Percentiles rank a stretch among this genome's conserved stretches.
Evolutionary conservation across 108 stramenopile genomes (phyloP).

Genomic region (Nannochloropsis salina): DNA sequence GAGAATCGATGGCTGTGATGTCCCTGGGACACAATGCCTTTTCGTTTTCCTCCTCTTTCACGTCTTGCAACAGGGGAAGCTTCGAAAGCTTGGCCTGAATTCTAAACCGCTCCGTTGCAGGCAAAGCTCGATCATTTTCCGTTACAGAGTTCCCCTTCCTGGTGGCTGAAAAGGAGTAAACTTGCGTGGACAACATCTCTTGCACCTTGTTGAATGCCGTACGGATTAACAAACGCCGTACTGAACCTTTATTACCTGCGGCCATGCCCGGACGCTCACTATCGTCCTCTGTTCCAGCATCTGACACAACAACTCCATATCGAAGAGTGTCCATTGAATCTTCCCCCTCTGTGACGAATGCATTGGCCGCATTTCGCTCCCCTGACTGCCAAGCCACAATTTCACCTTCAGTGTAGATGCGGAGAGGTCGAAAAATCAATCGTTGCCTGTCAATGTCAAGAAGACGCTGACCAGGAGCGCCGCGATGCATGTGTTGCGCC

Average conservation of each 20-base stretch:
- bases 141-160: not conserved
- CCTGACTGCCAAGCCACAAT: not conserved
- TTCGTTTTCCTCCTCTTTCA: not conserved
- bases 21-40: not conserved
- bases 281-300: not conserved
- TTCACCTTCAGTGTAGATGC: not conserved
- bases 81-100: not conserved
- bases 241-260: not conserved
- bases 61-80: not conserved
- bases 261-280: not conserved
- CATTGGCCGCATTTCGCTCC: not conserved
- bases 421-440: not conserved
- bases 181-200: conserved; percentile 4
- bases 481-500: not conserved
- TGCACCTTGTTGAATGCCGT: not conserved
- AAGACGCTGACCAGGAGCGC: not conserved
- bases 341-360: too few relatives aligned
- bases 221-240: not conserved
- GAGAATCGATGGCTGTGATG: not conserved
- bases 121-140: not conserved
- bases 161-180: not conserved
- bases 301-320: not conserved
- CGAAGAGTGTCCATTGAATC: not conserved
- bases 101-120: too few relatives aligned
- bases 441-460: conserved; percentile 4